Conservation (phyloP, 768 basidiomycete genomes). For the Naganishia friedmannii region DNA sequence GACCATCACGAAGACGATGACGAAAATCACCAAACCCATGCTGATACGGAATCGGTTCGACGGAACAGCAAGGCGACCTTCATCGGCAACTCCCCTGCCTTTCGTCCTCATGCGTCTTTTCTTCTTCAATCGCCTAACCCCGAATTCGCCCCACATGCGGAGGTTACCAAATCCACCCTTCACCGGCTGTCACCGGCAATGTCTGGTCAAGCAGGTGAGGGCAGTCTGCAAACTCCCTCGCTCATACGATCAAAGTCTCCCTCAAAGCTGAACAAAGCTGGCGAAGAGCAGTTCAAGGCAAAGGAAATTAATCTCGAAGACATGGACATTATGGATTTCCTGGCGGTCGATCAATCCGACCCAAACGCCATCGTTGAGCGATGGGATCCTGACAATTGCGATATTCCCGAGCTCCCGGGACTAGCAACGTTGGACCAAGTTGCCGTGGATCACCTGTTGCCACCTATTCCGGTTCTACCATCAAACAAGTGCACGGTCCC, state of each 20-base stretch:
- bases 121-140: not conserved
- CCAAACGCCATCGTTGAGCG: not conserved
- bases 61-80: not conserved
- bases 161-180: not conserved
- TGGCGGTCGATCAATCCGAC: slow-evolving; percentile 15
- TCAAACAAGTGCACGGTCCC: slow-evolving; percentile 2
- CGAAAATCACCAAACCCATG: not conserved
- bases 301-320: slow-evolving; percentile 24
- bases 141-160: not conserved
- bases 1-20: not conserved
- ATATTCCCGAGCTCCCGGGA: slow-evolving; percentile 6
- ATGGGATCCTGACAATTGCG: slow-evolving; percentile 16
- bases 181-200: not conserved
- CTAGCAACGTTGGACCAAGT: slow-evolving; percentile 17
- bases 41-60: not conserved
- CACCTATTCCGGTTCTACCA: not conserved
- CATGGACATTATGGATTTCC: slow-evolving; percentile 31
- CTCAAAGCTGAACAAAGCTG: not conserved
- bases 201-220: not conserved
- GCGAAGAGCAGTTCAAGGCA: slow-evolving; percentile 2
- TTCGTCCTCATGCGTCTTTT: not conserved
- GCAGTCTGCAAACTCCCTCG: not conserved
- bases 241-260: not conserved
- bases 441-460: slow-evolving; percentile 6
- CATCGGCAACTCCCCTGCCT: not conserved